Evolutionary conservation across 495 filamentous ascomycete species (phyloP).

Genomic region (Penicillium atrosanguineum): DNA sequence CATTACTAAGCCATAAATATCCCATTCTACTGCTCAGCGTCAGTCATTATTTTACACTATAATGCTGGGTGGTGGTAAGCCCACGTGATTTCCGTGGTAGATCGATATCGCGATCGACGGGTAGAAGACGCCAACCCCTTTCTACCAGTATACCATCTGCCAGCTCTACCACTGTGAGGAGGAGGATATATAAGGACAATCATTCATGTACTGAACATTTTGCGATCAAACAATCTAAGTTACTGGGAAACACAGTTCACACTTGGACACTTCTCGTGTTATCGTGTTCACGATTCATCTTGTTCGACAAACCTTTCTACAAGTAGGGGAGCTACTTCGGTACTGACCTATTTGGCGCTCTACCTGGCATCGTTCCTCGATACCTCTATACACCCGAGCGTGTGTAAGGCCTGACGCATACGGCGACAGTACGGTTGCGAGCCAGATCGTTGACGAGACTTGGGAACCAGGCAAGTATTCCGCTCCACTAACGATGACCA

Average conservation of each 20-base stretch:
- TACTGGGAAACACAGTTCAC: constrained; percentile 2
- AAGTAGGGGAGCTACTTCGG: constrained; percentile 4
- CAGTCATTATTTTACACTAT: too few relatives aligned
- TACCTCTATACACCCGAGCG: constrained; percentile 1
- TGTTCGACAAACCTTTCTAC: constrained; percentile 2
- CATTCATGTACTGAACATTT: constrained; percentile 1
- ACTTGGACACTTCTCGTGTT: background rate
- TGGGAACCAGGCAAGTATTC: constrained; percentile 2
- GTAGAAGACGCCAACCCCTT: background rate
- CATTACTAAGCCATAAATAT: too few relatives aligned
- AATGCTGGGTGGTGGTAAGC: too few relatives aligned
- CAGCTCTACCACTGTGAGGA: background rate
- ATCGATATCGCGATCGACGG: background rate
- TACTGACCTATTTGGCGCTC: constrained; percentile 4
- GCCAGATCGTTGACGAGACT: constrained; percentile 2
- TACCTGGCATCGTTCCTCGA: constrained; percentile 4
- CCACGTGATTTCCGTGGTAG: too few relatives aligned
- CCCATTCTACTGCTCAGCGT: too few relatives aligned
- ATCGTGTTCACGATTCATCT: constrained; percentile 1
- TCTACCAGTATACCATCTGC: background rate
- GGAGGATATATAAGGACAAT: constrained; percentile 3
- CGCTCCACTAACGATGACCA: constrained; percentile 1
- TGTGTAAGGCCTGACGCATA: constrained; percentile 1
- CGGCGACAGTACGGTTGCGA: constrained; percentile 3
- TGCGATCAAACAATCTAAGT: constrained; percentile 4